Conservation (phyloP, 108 stramenopile species). For the Skeletonema marinoi region DNA sequence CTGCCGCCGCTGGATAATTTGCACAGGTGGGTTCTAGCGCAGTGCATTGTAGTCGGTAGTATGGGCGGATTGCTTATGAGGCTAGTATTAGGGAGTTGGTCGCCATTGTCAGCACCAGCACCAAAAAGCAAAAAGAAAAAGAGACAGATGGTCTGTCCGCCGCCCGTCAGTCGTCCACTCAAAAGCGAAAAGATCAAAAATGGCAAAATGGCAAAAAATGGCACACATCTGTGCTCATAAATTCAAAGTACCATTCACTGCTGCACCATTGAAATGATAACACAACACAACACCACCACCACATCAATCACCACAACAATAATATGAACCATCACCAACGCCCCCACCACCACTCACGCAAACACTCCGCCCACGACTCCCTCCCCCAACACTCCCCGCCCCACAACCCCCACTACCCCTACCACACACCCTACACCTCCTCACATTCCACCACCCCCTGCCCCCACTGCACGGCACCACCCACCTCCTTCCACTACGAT, state of each 20-base stretch:
- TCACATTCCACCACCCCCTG: constrained; percentile 2
- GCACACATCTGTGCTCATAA: too few species aligned
- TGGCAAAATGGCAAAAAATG: too few species aligned
- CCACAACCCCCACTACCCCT: constrained; percentile 3
- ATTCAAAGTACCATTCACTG: too few species aligned
- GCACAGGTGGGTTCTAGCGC: neutral
- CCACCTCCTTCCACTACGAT: constrained; percentile 21
- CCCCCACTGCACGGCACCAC: constrained; percentile 24
- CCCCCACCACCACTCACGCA: neutral
- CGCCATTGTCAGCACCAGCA: neutral
- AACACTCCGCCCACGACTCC: neutral
- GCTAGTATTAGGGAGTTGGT: neutral
- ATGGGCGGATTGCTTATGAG: neutral
- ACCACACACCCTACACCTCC: constrained; percentile 9
- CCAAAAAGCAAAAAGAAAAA: too few species aligned
- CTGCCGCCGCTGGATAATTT: neutral
- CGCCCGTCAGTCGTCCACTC: too few species aligned
- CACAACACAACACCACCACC: too few species aligned
- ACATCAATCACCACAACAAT: too few species aligned
- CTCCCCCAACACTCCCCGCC: constrained; percentile 4
- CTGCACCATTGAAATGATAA: too few species aligned
- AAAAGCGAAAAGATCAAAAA: too few species aligned
- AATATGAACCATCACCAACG: neutral
- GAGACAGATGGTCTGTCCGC: too few species aligned
- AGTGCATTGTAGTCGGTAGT: neutral